Evolutionary conservation across 1,139 yeast genomes (phyloP).

Genomic region (Debaryomyces psychrophilus): DNA sequence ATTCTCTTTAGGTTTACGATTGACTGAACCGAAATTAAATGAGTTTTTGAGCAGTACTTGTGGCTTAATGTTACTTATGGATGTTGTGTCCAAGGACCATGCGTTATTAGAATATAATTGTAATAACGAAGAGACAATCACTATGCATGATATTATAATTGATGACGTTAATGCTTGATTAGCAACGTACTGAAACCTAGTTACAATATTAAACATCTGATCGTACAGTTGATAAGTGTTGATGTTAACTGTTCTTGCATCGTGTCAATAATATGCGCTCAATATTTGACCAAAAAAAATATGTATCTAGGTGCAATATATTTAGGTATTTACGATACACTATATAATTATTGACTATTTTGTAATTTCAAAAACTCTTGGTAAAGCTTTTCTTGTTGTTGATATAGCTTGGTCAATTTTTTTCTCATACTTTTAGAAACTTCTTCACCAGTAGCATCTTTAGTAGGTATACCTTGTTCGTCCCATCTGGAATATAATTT

Average conservation of each 20-base stretch:
- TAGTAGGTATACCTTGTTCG: slow-evolving; percentile 79
- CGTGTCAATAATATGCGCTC: slow-evolving; percentile 9
- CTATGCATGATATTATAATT: slow-evolving; percentile 46
- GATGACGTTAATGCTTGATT: slow-evolving; percentile 61
- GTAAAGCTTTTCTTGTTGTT: slow-evolving; percentile 80
- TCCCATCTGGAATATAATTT: slow-evolving; percentile 75
- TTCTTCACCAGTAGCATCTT: slow-evolving; percentile 78
- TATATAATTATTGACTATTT: neutral
- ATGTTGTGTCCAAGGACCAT: slow-evolving; percentile 45
- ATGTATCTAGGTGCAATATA: neutral
- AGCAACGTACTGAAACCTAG: slow-evolving; percentile 54
- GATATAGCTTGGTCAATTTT: slow-evolving; percentile 76
- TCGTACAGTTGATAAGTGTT: neutral
- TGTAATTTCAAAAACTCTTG: slow-evolving; percentile 55
- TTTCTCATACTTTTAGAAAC: slow-evolving; percentile 85
- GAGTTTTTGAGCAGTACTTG: slow-evolving; percentile 58
- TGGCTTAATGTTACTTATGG: slow-evolving; percentile 44
- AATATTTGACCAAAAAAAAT: neutral
- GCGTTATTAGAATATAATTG: slow-evolving; percentile 53
- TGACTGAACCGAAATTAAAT: slow-evolving; percentile 71
- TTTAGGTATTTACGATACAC: slow-evolving; percentile 3
- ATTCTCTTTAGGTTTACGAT: slow-evolving; percentile 79
- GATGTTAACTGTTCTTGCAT: neutral
- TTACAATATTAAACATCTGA: slow-evolving; percentile 43
- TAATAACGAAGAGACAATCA: slow-evolving; percentile 49